phyloP scores from a whole-genome alignment of 2,329 filamentous ascomycete genomes.

The Calonectria honghensis region DNA sequence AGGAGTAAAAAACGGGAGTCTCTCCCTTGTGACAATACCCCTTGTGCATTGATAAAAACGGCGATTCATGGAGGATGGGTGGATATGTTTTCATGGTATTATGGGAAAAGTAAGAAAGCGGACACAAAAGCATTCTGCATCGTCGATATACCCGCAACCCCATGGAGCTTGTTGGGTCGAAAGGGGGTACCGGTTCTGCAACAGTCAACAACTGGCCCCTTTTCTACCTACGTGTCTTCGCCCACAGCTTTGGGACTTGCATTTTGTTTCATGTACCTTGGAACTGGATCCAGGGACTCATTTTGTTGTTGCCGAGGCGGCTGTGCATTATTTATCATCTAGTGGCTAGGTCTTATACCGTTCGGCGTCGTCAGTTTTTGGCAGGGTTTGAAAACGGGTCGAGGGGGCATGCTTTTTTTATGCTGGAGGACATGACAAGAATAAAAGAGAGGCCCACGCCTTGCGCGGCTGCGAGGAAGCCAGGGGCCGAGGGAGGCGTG shows the following conservation, averaged over 20 bases:
- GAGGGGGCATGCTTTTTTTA: constrained; percentile 20
- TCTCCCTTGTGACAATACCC: constrained; percentile 55
- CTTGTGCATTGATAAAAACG: constrained; percentile 54
- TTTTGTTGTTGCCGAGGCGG: constrained; percentile 41
- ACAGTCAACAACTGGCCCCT: constrained; percentile 30
- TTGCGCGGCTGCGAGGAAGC: constrained; percentile 2
- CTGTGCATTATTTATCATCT: constrained; percentile 44
- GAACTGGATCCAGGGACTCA: constrained; percentile 43
- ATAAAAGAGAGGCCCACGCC: constrained; percentile 32
- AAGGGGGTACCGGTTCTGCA: constrained; percentile 40
- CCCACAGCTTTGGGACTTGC: constrained; percentile 53
- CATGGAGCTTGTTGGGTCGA: constrained; percentile 47
- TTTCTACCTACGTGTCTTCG: constrained; percentile 43
- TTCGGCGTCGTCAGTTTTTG: constrained; percentile 34
- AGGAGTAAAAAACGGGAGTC: constrained; percentile 40
- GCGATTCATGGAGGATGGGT: constrained; percentile 54
- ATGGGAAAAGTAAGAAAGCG: constrained; percentile 56
- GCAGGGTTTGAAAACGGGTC: constrained; percentile 29
- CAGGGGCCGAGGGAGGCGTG: constrained; percentile 36
- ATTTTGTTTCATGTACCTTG: constrained; percentile 54
- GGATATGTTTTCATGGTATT: constrained; percentile 55
- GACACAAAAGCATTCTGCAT: constrained; percentile 59
- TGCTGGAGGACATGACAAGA: constrained; percentile 30
- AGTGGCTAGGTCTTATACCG: constrained; percentile 38
- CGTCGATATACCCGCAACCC: constrained; percentile 59